Evolutionary conservation across 2,329 filamentous ascomycete species (phyloP).

Genomic region (Cyclaneusma minus): DNA sequence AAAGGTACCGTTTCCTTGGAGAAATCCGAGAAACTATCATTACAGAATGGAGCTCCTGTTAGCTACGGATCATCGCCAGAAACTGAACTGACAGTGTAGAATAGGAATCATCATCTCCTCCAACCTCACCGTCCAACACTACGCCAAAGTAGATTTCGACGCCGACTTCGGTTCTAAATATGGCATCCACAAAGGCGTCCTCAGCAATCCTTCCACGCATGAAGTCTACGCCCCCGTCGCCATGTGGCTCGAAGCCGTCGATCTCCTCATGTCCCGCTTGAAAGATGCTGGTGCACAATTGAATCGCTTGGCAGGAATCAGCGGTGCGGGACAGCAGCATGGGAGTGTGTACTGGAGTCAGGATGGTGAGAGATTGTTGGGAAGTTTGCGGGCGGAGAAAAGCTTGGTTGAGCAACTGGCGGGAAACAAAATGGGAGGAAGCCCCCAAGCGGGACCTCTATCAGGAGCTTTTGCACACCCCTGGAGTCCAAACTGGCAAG

Average conservation of each 20-base stretch:
- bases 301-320: slow-evolving; percentile 61
- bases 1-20: slow-evolving; percentile 54
- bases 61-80: no score
- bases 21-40: no score
- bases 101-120: slow-evolving; percentile 71
- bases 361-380: slow-evolving; percentile 50
- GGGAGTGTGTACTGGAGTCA: slow-evolving; percentile 88
- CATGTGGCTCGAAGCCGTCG: slow-evolving; percentile 87
- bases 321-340: slow-evolving; percentile 91
- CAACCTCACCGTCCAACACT: slow-evolving; percentile 61
- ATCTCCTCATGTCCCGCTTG: slow-evolving; percentile 66
- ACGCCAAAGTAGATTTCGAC: slow-evolving; percentile 93
- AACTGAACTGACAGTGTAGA: slow-evolving; percentile 7
- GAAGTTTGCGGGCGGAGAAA: slow-evolving; percentile 39
- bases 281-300: slow-evolving; percentile 57
- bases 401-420: slow-evolving; percentile 58
- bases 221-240: slow-evolving; percentile 89
- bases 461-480: slow-evolving; percentile 68
- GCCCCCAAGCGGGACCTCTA: no score
- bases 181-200: slow-evolving; percentile 75
- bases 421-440: no score
- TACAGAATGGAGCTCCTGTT: no score
- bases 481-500: slow-evolving; percentile 94
- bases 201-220: slow-evolving; percentile 63
- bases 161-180: slow-evolving; percentile 60